A percentile compares a stretch with the other conserved stretches of the same genome.
These are phyloP conservation scores for Theileria parva DNA, from an alignment of 169 alveolate species.

Conservation along the genomic window DNA sequence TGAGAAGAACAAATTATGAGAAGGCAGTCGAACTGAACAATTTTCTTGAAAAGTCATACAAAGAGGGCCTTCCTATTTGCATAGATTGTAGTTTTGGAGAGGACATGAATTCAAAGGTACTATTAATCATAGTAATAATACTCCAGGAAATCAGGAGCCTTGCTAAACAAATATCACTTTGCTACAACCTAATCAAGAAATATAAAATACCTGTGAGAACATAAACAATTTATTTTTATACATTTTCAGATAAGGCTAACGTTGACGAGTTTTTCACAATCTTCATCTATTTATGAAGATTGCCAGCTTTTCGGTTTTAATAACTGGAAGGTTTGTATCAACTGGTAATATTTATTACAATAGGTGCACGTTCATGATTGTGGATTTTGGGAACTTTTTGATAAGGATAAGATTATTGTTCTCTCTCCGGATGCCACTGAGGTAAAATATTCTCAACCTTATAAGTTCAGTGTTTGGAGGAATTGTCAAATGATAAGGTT, in stretches of 20 bases:
- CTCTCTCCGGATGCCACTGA: conserved; percentile 66
- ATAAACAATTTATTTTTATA: too few relatives aligned
- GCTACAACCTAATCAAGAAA: conserved; percentile 47
- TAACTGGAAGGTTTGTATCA: conserved; percentile 53
- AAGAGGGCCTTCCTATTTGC: conserved; percentile 59
- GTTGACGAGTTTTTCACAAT: conserved; percentile 32
- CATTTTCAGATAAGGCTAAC: conserved; percentile 34
- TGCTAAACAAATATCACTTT: conserved; percentile 52
- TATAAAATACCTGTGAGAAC: conserved; percentile 28
- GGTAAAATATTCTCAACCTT: neutral
- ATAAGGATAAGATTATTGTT: conserved; percentile 30
- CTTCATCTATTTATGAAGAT: conserved; percentile 13
- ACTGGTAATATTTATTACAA: too few relatives aligned
- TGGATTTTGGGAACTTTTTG: conserved; percentile 55
- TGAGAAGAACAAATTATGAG: conserved; percentile 17
- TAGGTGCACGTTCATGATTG: conserved; percentile 45
- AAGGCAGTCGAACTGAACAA: neutral
- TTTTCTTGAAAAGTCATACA: conserved; percentile 39
- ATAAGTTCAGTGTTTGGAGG: conserved; percentile 29
- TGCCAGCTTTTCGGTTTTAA: conserved; percentile 33
- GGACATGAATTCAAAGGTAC: conserved; percentile 42
- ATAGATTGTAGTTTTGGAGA: conserved; percentile 53
- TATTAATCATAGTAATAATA: neutral
- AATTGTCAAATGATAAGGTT: conserved; percentile 32
- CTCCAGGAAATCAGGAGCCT: conserved; percentile 50